Conservation (phyloP, 202 grass and related monocot species). For the Musa balbisiana region DNA sequence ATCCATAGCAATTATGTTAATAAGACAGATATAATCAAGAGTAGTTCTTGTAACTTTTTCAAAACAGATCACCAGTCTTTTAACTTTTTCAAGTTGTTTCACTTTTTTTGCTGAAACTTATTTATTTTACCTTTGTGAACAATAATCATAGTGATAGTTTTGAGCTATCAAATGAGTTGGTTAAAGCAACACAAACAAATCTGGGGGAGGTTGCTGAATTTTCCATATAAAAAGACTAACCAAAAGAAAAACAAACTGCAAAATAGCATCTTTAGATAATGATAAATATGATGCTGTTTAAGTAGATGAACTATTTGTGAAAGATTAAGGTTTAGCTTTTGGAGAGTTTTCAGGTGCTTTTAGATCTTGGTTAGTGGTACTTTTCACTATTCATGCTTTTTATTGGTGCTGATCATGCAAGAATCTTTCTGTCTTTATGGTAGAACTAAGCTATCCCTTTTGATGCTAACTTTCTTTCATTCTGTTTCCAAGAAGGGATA, state of each 20-base stretch:
- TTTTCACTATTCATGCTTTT: too few relatives aligned
- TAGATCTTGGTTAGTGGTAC: too few relatives aligned
- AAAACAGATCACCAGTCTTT: too few relatives aligned
- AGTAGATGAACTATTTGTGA: not conserved
- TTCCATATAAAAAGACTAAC: not conserved
- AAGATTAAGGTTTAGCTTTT: too few relatives aligned
- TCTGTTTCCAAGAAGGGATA: conserved; percentile 36
- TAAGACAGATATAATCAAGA: too few relatives aligned
- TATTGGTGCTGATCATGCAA: too few relatives aligned
- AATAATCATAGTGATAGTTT: not conserved
- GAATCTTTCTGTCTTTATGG: too few relatives aligned
- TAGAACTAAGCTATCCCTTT: not conserved
- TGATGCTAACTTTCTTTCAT: not conserved
- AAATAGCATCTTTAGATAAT: not conserved
- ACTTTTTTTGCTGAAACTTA: not conserved
- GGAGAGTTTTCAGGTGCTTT: too few relatives aligned
- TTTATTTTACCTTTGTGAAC: not conserved
- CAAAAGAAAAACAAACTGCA: too few relatives aligned
- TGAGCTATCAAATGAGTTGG: too few relatives aligned
- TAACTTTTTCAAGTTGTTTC: too few relatives aligned
- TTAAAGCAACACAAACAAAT: not conserved
- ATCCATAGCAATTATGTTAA: not conserved
- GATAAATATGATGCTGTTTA: not conserved
- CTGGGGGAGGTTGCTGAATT: not conserved
- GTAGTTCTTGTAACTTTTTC: too few relatives aligned